phyloP scores from a whole-genome alignment of 2,329 filamentous ascomycete genomes.

The Diaporthe sp. region DNA sequence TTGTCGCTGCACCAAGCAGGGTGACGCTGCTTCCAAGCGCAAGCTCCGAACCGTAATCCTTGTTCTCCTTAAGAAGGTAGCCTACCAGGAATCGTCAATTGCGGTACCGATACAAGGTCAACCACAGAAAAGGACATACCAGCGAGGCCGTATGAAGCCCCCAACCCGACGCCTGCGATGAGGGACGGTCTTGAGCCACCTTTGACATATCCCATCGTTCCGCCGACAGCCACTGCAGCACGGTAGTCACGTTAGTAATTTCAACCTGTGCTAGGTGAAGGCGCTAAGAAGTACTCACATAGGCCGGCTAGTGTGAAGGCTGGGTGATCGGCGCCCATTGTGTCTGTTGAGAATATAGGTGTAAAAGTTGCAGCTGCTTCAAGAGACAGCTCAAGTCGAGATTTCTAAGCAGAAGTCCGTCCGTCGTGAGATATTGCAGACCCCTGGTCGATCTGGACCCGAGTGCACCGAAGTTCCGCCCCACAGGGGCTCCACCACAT shows the following conservation, averaged over 20 bases:
- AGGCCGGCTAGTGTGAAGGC: constrained; percentile 57
- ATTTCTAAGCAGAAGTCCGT: not conserved
- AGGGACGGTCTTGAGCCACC: constrained; percentile 51
- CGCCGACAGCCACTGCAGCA: constrained; percentile 50
- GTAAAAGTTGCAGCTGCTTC: not conserved
- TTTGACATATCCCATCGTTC: constrained; percentile 49
- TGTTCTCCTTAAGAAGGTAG: constrained; percentile 57
- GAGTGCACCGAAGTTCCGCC: not conserved
- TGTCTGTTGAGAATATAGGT: not conserved
- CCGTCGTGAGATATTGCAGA: not conserved
- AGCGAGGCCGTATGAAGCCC: constrained; percentile 49
- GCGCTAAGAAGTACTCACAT: constrained; percentile 33
- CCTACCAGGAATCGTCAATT: constrained; percentile 44
- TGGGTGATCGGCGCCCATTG: constrained; percentile 53
- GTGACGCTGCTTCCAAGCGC: constrained; percentile 56
- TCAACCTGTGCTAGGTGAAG: not conserved
- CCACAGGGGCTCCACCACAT: not conserved
- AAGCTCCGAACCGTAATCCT: constrained; percentile 58
- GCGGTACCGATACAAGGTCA: too few relatives aligned
- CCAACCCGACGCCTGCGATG: constrained; percentile 50
- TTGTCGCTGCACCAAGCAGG: constrained; percentile 54
- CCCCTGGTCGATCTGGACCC: constrained; percentile 7
- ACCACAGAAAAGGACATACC: constrained; percentile 42
- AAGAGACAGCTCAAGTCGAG: not conserved
- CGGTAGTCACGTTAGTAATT: constrained; percentile 33